These are phyloP conservation scores for Mycosphaerelloides madeirae DNA, from an alignment of 2,329 filamentous ascomycete genomes.

Conservation along the genomic window DNA sequence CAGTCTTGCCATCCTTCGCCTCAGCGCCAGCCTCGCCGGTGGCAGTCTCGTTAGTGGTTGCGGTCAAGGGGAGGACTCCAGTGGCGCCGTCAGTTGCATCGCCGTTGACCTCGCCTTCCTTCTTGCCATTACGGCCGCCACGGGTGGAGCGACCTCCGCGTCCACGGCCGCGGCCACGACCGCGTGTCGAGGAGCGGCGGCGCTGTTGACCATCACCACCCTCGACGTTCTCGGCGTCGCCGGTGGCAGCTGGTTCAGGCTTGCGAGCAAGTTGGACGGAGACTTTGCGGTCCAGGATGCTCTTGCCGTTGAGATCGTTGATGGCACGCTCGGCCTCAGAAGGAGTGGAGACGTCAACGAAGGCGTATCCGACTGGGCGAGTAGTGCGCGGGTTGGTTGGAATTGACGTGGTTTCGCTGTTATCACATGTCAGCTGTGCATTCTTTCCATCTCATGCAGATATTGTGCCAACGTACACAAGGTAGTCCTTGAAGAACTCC, in stretches of 20 bases:
- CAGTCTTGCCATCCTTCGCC: slow-evolving; percentile 38
- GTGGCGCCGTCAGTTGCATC: slow-evolving; percentile 47
- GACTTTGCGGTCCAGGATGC: slow-evolving; percentile 97
- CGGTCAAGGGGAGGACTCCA: slow-evolving; percentile 46
- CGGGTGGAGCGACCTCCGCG: slow-evolving; percentile 57
- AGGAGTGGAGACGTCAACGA: slow-evolving; percentile 94
- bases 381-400: slow-evolving; percentile 98
- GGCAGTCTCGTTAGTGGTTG: slow-evolving; percentile 51
- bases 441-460: neutral
- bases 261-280: slow-evolving; percentile 98
- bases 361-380: slow-evolving; percentile 96
- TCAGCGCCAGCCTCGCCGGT: slow-evolving; percentile 50
- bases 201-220: slow-evolving; percentile 62
- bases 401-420: slow-evolving; percentile 95
- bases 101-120: slow-evolving; percentile 21
- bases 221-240: slow-evolving; percentile 67
- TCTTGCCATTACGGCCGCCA: slow-evolving; percentile 64
- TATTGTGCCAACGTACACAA: slow-evolving; percentile 70
- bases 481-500: slow-evolving; percentile 99
- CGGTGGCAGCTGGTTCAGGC: slow-evolving; percentile 78
- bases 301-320: slow-evolving; percentile 89
- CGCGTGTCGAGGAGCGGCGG: slow-evolving; percentile 53
- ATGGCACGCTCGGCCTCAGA: slow-evolving; percentile 95
- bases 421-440: slow-evolving; percentile 20
- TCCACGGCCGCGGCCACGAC: slow-evolving; percentile 54